phyloP scores from a whole-genome alignment of 1,139 yeast genomes.

The Sugiyamaella castrensis region DNA sequence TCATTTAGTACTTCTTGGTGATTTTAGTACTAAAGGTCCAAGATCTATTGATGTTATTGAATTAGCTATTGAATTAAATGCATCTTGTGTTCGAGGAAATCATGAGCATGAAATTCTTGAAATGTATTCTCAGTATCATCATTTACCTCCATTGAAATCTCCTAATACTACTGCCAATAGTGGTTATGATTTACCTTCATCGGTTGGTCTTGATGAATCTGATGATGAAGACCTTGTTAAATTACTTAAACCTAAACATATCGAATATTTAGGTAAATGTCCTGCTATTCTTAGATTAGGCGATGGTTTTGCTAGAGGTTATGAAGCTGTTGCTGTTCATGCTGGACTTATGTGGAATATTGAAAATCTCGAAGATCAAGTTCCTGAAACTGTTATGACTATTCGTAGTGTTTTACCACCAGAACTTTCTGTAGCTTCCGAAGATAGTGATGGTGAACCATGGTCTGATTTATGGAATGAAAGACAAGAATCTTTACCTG shows the following conservation, averaged over 20 bases:
- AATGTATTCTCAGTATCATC: constrained; percentile 58
- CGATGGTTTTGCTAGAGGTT: constrained; percentile 44
- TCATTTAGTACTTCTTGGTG: constrained; percentile 73
- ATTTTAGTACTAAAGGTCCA: constrained; percentile 81
- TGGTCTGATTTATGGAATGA: constrained; percentile 68
- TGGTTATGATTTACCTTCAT: neutral
- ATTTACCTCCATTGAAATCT: constrained; percentile 39
- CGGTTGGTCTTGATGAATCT: constrained; percentile 13
- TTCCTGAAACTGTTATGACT: constrained; percentile 58
- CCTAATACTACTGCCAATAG: constrained; percentile 11
- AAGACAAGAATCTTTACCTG: constrained; percentile 42
- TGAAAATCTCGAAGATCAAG: constrained; percentile 52
- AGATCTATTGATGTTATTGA: constrained; percentile 68
- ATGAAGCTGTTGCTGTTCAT: constrained; percentile 67
- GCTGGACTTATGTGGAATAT: constrained; percentile 72
- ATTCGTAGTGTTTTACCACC: constrained; percentile 63
- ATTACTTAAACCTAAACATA: constrained; percentile 56
- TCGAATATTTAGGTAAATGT: constrained; percentile 56
- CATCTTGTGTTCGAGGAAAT: constrained; percentile 81
- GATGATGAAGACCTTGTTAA: constrained; percentile 57
- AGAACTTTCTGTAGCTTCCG: constrained; percentile 51
- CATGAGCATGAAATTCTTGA: constrained; percentile 71
- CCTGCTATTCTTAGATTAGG: constrained; percentile 65
- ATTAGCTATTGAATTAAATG: constrained; percentile 50
- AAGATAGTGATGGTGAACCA: constrained; percentile 47